Percentiles rank a stretch among this genome's conserved stretches.
Conservation (phyloP, 2,329 filamentous ascomycete species). For the Emmonsiellopsis sp. region DNA sequence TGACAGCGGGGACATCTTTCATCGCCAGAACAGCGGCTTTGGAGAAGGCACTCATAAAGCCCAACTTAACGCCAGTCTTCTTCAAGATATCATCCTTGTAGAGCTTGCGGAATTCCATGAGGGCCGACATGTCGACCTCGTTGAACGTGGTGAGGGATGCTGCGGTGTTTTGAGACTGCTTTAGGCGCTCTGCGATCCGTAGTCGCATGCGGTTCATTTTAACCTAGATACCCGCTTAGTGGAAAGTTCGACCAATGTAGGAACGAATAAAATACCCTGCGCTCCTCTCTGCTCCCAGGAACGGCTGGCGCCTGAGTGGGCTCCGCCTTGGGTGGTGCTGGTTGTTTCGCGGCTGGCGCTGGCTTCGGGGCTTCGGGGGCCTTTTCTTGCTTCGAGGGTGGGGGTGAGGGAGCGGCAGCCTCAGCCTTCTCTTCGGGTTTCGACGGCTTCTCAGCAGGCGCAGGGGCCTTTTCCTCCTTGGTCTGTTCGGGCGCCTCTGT, state of each 20-base stretch:
- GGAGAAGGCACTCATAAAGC: conserved; percentile 99
- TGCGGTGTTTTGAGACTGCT: conserved; percentile 98
- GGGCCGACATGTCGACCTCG: conserved; percentile 95
- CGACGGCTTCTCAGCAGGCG: conserved; percentile 47
- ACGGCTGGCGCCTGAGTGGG: conserved; percentile 20
- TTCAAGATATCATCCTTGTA: conserved; percentile 97
- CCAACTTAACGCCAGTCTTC: conserved; percentile 93
- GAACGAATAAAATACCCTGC: conserved; percentile 53
- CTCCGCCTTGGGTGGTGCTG: conserved; percentile 8
- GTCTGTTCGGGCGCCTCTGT: conserved; percentile 37
- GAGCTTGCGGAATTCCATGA: conserved; percentile 94
- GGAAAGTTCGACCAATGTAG: not conserved
- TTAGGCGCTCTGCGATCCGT: conserved; percentile 91
- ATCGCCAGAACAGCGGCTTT: conserved; percentile 84
- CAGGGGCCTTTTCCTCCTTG: conserved; percentile 46
- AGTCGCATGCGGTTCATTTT: conserved; percentile 99
- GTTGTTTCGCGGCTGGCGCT: conserved; percentile 15
- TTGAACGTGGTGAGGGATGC: conserved; percentile 98
- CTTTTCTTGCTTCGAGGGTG: conserved; percentile 24
- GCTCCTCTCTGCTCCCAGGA: conserved; percentile 73
- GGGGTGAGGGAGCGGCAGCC: conserved; percentile 13
- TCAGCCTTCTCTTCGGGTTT: conserved; percentile 23
- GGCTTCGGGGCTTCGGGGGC: conserved; percentile 27
- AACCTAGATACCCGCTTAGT: conserved; percentile 47
- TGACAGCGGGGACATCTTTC: conserved; percentile 88